Percentiles rank a stretch among this genome's conserved stretches.
Conservation (phyloP, 768 basidiomycete genomes). For the Phylloporus sp. region DNA sequence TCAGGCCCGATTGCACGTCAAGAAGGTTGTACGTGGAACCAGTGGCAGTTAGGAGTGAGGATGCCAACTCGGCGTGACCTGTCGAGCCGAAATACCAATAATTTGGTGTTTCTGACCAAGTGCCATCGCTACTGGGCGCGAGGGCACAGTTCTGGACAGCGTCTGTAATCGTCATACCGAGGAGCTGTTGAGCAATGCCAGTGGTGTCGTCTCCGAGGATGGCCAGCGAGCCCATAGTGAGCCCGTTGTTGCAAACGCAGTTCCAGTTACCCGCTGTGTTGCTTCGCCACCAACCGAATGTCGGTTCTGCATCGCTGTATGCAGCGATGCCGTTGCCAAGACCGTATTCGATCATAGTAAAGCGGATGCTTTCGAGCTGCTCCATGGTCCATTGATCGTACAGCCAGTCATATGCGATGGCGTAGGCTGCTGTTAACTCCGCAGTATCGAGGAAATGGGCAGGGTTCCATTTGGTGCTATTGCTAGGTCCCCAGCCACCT, state of each 20-base stretch:
- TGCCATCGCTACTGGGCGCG: constrained; percentile 65
- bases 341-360: constrained; percentile 73
- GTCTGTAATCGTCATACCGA: constrained; percentile 65
- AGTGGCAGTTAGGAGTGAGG: constrained; percentile 78
- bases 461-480: constrained; percentile 76
- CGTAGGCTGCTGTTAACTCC: constrained; percentile 87
- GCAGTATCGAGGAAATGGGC: constrained; percentile 88
- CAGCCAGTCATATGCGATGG: constrained; percentile 94
- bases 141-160: constrained; percentile 72
- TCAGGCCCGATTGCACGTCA: constrained; percentile 62
- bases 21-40: constrained; percentile 78
- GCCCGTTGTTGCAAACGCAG: constrained; percentile 89
- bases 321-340: constrained; percentile 59
- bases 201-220: constrained; percentile 81
- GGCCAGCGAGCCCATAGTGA: constrained; percentile 86
- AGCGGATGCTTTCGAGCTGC: constrained; percentile 65
- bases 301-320: constrained; percentile 38
- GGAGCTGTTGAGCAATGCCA: constrained; percentile 60
- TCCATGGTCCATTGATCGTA: constrained; percentile 75
- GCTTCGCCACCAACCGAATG: constrained; percentile 71
- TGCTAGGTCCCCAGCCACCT: constrained; percentile 56
- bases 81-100: constrained; percentile 96
- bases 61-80: constrained; percentile 83
- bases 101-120: constrained; percentile 93
- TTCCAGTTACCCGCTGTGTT: constrained; percentile 92